Percentiles rank a stretch among this genome's conserved stretches.
Conservation (phyloP, 139 green algal species). For the Diplosphaera chodatii region DNA sequence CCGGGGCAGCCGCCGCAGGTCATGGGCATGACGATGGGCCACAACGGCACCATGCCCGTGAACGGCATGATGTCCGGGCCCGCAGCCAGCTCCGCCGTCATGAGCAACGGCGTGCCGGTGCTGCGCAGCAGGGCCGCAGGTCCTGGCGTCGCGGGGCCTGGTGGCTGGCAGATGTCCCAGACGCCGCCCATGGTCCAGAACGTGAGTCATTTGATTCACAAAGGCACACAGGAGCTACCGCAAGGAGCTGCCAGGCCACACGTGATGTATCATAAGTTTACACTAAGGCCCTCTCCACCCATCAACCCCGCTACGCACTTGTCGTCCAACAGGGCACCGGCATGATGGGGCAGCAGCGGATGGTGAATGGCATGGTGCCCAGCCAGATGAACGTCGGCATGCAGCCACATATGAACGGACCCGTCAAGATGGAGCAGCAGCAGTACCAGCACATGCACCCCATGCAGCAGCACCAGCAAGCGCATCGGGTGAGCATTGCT, state of each 20-base stretch:
- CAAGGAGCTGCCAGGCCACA: too few species aligned
- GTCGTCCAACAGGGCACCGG: too few species aligned
- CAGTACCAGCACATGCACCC: conserved; percentile 16
- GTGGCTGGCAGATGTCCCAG: neutral
- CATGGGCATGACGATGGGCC: neutral
- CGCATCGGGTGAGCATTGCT: neutral
- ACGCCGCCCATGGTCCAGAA: neutral
- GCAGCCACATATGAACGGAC: neutral
- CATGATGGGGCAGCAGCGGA: conserved; percentile 15
- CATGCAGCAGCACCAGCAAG: conserved; percentile 5
- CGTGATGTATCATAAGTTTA: too few species aligned
- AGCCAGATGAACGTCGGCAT: neutral
- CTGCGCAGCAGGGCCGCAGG: neutral
- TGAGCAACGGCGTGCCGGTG: neutral
- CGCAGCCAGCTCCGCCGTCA: conserved; percentile 3
- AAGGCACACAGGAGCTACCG: too few species aligned
- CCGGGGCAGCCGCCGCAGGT: neutral
- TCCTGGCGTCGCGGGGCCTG: neutral
- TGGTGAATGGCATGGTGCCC: conserved; percentile 5
- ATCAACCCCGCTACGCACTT: too few species aligned
- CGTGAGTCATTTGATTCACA: too few species aligned
- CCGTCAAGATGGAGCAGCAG: conserved; percentile 1
- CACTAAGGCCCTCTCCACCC: too few species aligned
- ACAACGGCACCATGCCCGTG: neutral
- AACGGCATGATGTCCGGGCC: neutral